Evolutionary conservation across 371 early-diverging fungal species (phyloP).

Genomic region (Rhizopus stolonifer): DNA sequence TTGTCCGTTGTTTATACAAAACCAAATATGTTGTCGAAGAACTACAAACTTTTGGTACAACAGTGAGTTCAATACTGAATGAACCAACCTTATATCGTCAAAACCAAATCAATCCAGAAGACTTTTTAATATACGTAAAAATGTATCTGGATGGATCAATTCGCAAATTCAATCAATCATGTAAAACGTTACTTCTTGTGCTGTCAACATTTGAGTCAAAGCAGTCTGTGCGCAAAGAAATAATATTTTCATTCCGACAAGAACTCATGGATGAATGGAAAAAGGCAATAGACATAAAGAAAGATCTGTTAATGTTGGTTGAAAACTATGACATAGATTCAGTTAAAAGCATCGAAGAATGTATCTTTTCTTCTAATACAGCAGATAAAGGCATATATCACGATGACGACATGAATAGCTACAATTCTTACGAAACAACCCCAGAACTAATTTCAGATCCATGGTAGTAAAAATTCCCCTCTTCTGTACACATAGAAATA

Average conservation of each 20-base stretch:
- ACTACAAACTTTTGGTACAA: slow-evolving; percentile 17
- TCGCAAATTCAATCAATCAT: slow-evolving; percentile 20
- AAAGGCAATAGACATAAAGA: slow-evolving; percentile 11
- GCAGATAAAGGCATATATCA: too few relatives aligned
- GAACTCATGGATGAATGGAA: slow-evolving; percentile 21
- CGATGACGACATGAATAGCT: too few relatives aligned
- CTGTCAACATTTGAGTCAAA: slow-evolving; percentile 19
- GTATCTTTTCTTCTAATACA: slow-evolving; percentile 2
- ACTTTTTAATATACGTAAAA: slow-evolving; percentile 10
- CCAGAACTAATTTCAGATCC: slow-evolving; percentile 1
- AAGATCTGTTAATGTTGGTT: slow-evolving; percentile 6
- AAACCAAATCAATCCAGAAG: neutral
- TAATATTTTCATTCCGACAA: slow-evolving; percentile 23
- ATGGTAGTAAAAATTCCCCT: too few relatives aligned
- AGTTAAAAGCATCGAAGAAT: neutral
- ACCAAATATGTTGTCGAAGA: slow-evolving; percentile 21
- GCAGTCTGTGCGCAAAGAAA: slow-evolving; percentile 14
- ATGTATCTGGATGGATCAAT: slow-evolving; percentile 18
- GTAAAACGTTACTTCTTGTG: slow-evolving; percentile 15
- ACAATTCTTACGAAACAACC: neutral
- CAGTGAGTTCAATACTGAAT: slow-evolving; percentile 11
- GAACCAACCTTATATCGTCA: neutral
- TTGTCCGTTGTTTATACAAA: slow-evolving; percentile 27
- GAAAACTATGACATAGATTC: neutral
- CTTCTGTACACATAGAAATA: too few relatives aligned